phyloP scores from a whole-genome alignment of 495 filamentous ascomycete species.

The Penicillium diatomitis region DNA sequence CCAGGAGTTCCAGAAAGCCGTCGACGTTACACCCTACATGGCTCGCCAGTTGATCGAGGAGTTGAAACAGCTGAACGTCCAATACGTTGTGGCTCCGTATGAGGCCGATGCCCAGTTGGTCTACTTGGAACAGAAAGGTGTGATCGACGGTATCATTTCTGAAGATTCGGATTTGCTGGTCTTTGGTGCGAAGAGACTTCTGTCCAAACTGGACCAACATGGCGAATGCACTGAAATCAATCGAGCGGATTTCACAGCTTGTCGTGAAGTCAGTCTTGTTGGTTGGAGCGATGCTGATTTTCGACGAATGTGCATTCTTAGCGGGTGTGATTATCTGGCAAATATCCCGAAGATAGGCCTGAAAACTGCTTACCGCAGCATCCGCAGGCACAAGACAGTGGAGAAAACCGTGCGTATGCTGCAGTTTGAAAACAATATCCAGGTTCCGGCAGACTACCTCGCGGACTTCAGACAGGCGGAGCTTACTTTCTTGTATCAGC shows the following conservation, averaged over 20 bases:
- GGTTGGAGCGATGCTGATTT: conserved; percentile 92
- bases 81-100: conserved; percentile 92
- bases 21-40: conserved; percentile 96
- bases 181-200: conserved; percentile 79
- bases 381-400: conserved; percentile 80
- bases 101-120: conserved; percentile 95
- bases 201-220: conserved; percentile 92
- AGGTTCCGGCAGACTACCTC: conserved; percentile 69
- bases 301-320: conserved; percentile 89
- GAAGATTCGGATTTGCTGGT: conserved; percentile 97
- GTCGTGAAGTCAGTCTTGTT: conserved; percentile 76
- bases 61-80: conserved; percentile 65
- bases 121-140: conserved; percentile 78
- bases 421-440: conserved; percentile 77
- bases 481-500: conserved; percentile 84
- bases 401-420: conserved; percentile 75
- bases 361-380: conserved; percentile 83
- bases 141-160: conserved; percentile 80
- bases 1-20: conserved; percentile 83
- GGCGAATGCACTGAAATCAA: conserved; percentile 90
- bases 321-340: conserved; percentile 93
- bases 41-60: conserved; percentile 86
- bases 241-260: conserved; percentile 76
- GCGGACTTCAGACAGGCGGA: conserved; percentile 76
- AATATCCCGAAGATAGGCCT: conserved; percentile 79